Conservation (phyloP, 2,329 filamentous ascomycete genomes). For the Orbilia oligospora region DNA sequence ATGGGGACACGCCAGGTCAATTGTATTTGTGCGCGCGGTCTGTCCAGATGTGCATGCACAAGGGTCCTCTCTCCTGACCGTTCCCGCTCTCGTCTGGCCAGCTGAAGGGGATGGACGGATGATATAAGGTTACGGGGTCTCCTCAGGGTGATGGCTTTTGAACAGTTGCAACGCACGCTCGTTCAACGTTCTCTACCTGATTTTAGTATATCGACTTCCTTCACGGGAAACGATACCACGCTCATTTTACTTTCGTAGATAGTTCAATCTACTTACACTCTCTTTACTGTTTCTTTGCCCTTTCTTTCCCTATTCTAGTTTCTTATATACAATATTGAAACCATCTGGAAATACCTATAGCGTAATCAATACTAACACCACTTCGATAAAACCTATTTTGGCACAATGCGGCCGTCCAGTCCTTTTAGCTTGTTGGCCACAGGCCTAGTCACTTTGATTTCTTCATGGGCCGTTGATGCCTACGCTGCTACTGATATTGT, state of each 20-base stretch:
- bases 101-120: not conserved
- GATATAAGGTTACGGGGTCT: conserved; percentile 16
- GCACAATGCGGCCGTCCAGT: conserved; percentile 56
- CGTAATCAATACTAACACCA: too few relatives aligned
- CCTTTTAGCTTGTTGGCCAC: conserved; percentile 42
- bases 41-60: not conserved
- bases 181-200: conserved; percentile 29
- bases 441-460: conserved; percentile 41
- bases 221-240: conserved; percentile 43
- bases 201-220: conserved; percentile 49
- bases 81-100: not conserved
- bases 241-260: conserved; percentile 40
- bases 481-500: not conserved
- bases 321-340: too few relatives aligned
- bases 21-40: not conserved
- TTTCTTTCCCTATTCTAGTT: not conserved
- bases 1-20: conserved; percentile 11
- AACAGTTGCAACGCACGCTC: conserved; percentile 11
- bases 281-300: conserved; percentile 11
- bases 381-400: conserved; percentile 9
- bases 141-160: not conserved
- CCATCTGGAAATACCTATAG: too few relatives aligned
- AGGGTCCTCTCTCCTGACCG: conserved; percentile 21
- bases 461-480: conserved; percentile 36
- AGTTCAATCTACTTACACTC: conserved; percentile 33